Evolutionary conservation across 139 green algal species (phyloP), one percentile per base, ranked within the genome.

Genomic region (Micractinium sp.): DNA sequence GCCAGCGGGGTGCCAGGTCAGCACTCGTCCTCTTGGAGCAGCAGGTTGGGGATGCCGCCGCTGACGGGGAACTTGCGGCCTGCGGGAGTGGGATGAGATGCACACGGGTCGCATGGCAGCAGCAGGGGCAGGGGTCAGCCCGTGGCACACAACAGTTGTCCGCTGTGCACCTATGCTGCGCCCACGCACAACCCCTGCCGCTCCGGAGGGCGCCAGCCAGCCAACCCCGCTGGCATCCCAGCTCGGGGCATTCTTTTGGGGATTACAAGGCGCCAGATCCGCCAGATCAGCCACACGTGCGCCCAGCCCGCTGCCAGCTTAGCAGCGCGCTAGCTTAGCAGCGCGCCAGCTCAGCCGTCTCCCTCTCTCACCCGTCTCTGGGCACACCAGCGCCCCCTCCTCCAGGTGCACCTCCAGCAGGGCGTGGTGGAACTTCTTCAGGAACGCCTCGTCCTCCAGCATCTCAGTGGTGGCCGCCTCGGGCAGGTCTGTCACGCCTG

Each of bases 41-140:
- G 94, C 86, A 99, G 91, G 92, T 99, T 99, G 39, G 96, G 96
- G 67, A 98, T 97, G 84, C 96, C 97, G 77, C 96, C 95, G 80
- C 41, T 81, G 23, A 99, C 95, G 0, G 89, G 91, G 85, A 99
- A 99, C 67, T 90, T 93, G 67, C 97, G 94, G 5, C 95, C 96
- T 87, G 67, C 67, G 29, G 60, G 33, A 12, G 14, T 16, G 9
- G 63, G 9, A 9, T 56, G 47, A 56, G 47, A 56, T 56, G 29
- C 73, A 79, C 13, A 23, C 73, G 41, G 73, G 73, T 19, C 12
- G 73, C 73, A 22, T 22, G 22, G 63, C 14, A 29, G 63, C 63
- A 71, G 63, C 63, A 71, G 12, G 20, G 63, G 63, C 20, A 31
- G 63, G 63, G 63, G 47, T 56, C n/a, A n/a, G n/a, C n/a, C n/a